phyloP scores from a whole-genome alignment of 1,139 yeast species.

The Torulaspora globosa region DNA sequence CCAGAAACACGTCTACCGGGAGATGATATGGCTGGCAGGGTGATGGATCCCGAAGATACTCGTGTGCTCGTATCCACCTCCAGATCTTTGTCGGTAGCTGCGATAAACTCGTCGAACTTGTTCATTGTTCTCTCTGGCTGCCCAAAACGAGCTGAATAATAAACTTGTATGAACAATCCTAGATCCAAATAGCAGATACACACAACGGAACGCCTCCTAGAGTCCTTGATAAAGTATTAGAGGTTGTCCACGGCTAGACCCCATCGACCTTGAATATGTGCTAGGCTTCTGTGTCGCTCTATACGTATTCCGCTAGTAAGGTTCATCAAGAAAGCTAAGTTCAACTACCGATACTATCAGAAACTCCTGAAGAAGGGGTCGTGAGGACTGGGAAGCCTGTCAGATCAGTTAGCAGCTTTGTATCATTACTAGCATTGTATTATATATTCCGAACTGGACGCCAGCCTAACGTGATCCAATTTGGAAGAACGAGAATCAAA shows the following conservation, averaged over 20 bases:
- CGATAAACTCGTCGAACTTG: slow-evolving; percentile 31
- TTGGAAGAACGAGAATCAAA: neutral
- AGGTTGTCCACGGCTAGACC: neutral
- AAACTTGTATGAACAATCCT: neutral
- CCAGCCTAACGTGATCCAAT: neutral
- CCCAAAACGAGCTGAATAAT: neutral
- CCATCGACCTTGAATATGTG: slow-evolving; percentile 1
- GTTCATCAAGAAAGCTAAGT: neutral
- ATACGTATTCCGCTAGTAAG: neutral
- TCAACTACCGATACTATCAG: neutral
- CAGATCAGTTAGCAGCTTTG: slow-evolving; percentile 1
- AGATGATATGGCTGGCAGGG: slow-evolving; percentile 10
- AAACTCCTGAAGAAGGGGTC: neutral
- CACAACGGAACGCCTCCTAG: neutral
- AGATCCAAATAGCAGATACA: neutral
- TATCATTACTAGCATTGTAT: slow-evolving; percentile 4
- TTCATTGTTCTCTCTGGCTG: slow-evolving; percentile 15
- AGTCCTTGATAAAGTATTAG: neutral
- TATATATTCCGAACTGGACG: neutral
- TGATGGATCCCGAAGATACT: slow-evolving; percentile 9
- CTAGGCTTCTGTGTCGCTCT: neutral
- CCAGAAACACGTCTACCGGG: slow-evolving; percentile 1
- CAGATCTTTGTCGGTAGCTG: slow-evolving; percentile 24
- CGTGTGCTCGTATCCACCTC: slow-evolving; percentile 30
- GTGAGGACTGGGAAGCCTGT: neutral